Evolutionary conservation across 108 stramenopile species (phyloP), one percentile per base, ranked within the genome.

Genomic region (Skeletonema tropicum): DNA sequence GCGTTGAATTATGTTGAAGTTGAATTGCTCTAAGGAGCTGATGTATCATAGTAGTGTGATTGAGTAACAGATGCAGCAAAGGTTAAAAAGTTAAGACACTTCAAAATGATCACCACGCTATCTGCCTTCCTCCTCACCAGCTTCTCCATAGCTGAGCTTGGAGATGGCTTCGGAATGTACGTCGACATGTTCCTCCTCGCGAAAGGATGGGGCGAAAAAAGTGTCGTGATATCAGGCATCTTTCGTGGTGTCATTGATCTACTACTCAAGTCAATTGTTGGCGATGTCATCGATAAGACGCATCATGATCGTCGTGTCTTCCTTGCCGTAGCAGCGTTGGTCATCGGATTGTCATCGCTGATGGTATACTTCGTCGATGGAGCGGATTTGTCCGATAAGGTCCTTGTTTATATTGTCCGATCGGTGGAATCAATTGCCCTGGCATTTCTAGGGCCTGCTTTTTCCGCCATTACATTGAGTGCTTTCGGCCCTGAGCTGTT

Each of bases 401-500:
- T 61, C 4, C 32, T 77, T 6, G 76, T 77, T 36, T 77, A 71
- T 42, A 26, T 36, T 35, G 76, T 77, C 42, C 76, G 76, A 33
- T 62, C 76, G 13, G 21, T 77, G 15, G 76, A 77, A 42, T 48
- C 36, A 1, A 29, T 77, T 17, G 76, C 76, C 2, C 49, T 77
- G 42, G 60, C 76, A 32, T 77, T 77, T n/a, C 25, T 77, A 10
- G 70, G 70, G 52, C 76, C 76, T 1, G 71, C 71, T 25, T 77
- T 77, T 72, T 63, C 29, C 17, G 76, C 76, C 33, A 64, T 77
- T 29, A 72, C 76, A 11, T 41, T 77, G 5, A 63, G 60, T 25
- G 76, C 76, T 8, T 77, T 77, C 71, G 76, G 76, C 6, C 76
- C 76, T n/a, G 76, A 77, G 62, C 61, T 77, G 25, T 77, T 9